Evolutionary conservation across 1,139 yeast genomes (phyloP), one percentile per base, ranked within the genome.

Genomic region (Pneumocystis jirovecii): DNA sequence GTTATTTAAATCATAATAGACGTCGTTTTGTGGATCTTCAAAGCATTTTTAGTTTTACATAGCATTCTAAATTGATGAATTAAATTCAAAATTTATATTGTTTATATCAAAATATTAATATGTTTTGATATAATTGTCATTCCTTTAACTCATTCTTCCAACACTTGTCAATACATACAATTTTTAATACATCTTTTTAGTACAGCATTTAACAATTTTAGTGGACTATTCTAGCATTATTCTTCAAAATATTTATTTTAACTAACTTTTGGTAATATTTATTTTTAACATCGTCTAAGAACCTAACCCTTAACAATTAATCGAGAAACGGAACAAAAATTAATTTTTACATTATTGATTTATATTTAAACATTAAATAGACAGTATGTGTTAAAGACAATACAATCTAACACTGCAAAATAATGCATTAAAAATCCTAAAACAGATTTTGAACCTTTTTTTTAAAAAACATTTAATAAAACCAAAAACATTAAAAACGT

Each of bases 21-120:
- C 85, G 97, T 71, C 82, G 97, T 65, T 91, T 86, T 74, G 97
- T 93, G 61, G 89, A 89, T 73, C 85, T 93, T 89, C 85, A 86
- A 8, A 79, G 83, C 45, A 85, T 90, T 50, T 93, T 93, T 75
- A 69, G 67, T 12, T 69, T 69, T 63, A 6, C 4, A 25, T 50
- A 21, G 21, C 19, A 21, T 50, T 50, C 12, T 19, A 7, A 19
- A 44, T 2, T 21, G 1, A 19, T 12, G 15, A 10, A 37, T 4
- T 37, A 42, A 6, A 44, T 44, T 44, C 7, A 42, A 3, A 44
- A 19, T 6, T 19, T 44, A 21, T 17, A 8, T 7, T 12, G 19
- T 44, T 44, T 15, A 44, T 1, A 8, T 6, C 10, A n/a, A n/a
- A 19, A 50, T 25, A 21, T n/a, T n/a, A 50, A 50, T 21, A 21